Evolutionary conservation across 2,329 filamentous ascomycete species (phyloP).

Genomic region (Aspergillus amoenus): DNA sequence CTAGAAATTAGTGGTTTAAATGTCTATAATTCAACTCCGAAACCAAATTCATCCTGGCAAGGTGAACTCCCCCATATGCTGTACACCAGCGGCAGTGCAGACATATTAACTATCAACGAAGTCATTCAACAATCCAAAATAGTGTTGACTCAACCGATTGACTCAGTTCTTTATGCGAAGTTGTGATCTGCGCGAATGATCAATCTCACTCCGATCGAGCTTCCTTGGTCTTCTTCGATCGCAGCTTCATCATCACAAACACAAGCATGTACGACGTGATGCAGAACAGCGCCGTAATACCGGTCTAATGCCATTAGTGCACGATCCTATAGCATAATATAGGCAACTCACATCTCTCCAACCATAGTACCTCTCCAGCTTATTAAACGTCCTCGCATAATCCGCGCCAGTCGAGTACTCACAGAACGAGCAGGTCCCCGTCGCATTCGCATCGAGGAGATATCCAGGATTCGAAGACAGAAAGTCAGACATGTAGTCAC

Average conservation of each 20-base stretch:
- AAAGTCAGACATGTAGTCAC: constrained; percentile 36
- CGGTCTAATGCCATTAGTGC: constrained; percentile 26
- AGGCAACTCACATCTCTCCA: constrained; percentile 36
- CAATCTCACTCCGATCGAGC: constrained; percentile 32
- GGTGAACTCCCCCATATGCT: too few relatives aligned
- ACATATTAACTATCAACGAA: too few relatives aligned
- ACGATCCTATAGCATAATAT: not conserved
- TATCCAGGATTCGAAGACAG: constrained; percentile 29
- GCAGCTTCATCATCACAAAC: constrained; percentile 50
- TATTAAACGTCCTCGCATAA: constrained; percentile 35
- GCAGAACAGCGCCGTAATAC: constrained; percentile 47
- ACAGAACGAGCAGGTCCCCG: constrained; percentile 30
- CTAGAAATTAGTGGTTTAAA: too few relatives aligned
- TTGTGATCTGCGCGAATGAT: not conserved
- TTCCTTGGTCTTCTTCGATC: constrained; percentile 50
- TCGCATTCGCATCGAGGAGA: constrained; percentile 29
- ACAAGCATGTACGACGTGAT: constrained; percentile 45
- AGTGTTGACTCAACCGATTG: too few relatives aligned
- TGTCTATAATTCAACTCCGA: too few relatives aligned
- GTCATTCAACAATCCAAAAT: too few relatives aligned
- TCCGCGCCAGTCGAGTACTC: constrained; percentile 33
- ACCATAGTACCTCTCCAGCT: constrained; percentile 34
- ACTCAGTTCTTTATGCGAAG: too few relatives aligned
- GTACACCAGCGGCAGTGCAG: too few relatives aligned
- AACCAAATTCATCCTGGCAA: too few relatives aligned